phyloP scores from a whole-genome alignment of 164 flowering plant species.

The Vitis vinifera region DNA sequence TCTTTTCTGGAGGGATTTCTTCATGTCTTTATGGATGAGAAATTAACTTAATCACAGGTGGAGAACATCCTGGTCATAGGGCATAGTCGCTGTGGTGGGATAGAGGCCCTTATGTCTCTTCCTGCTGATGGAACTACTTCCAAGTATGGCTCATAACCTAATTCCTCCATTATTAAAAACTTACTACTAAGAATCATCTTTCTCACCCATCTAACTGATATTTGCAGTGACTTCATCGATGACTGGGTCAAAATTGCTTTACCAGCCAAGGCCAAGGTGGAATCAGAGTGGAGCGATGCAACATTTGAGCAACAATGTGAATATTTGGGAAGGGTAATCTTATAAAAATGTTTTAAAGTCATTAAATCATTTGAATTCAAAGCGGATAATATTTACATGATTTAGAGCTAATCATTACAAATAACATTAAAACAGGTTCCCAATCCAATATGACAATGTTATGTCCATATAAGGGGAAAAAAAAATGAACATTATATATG shows the following conservation, averaged over 20 bases:
- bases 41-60: slow-evolving; percentile 16
- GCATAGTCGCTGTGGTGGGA: slow-evolving; percentile 40
- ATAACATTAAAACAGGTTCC: too few species aligned
- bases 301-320: slow-evolving; percentile 4
- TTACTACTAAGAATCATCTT: too few species aligned
- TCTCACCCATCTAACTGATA: too few species aligned
- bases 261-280: slow-evolving; percentile 26
- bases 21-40: too few species aligned
- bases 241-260: slow-evolving; percentile 29
- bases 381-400: too few species aligned
- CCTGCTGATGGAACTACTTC: slow-evolving; percentile 13
- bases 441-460: too few species aligned
- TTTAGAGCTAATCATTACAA: too few species aligned
- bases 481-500: too few species aligned
- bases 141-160: slow-evolving; percentile 8
- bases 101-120: slow-evolving; percentile 22
- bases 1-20: too few species aligned
- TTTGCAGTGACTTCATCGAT: slow-evolving; percentile 32
- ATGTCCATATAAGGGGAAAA: too few species aligned
- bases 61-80: slow-evolving; percentile 34
- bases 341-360: too few species aligned
- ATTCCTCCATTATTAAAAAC: neutral
- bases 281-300: neutral
- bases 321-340: slow-evolving; percentile 27
- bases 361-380: too few species aligned